Base-by-base conservation (phyloP, 2,329 filamentous ascomycete species). In the Periconia sp. region DNA sequence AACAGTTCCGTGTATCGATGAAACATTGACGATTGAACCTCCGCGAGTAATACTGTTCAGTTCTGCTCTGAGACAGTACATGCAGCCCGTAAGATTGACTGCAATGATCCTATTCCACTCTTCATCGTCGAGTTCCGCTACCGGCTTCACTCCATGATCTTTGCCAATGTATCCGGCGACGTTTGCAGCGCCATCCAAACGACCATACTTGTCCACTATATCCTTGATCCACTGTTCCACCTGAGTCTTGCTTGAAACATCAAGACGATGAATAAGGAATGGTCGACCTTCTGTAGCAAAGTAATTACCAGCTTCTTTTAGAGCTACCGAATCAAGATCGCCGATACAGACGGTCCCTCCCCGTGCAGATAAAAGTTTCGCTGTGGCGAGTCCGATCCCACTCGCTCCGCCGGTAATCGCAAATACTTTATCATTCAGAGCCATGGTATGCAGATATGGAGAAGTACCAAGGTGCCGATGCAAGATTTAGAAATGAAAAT, bases 101-200 rank as follows among this genome's bases (percentile, higher is more conserved):
- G 55, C 56, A 7, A 61, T 23, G n/a, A 58, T 52, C 30, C 55
- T 57, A 50, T 61, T 52, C 53, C 56, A 57, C 17, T 59, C 58
- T 33, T 61, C 58, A 33, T 58, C 50, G 35, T 56, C 56, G 47
- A 60, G 41, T 35, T 58, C 58, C 35, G 54, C 53, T 2, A 56
- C 53, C 20, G 54, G 43, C 23, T 52, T 44, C 41, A 30, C 42
- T 14, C 41, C 41, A 27, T 47, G 45, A 6, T 30, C 33, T 30
- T 52, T 52, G 8, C 43, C 43, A 23, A 52, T 45, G 10, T 75
- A 63, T 17, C 76, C 76, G 2, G 74, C 74, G 40, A 73, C 57
- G 59, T 76, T 76, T 17, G 66, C 74, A 5, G 73, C 73, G 11
- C 74, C 73, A 31, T 70, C 61, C 1, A 76, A 56, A 9, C 55